Evolutionary conservation across 2,329 filamentous ascomycete genomes (phyloP), one percentile per base, ranked within the genome.

Genomic region (Diaporthe sp.): DNA sequence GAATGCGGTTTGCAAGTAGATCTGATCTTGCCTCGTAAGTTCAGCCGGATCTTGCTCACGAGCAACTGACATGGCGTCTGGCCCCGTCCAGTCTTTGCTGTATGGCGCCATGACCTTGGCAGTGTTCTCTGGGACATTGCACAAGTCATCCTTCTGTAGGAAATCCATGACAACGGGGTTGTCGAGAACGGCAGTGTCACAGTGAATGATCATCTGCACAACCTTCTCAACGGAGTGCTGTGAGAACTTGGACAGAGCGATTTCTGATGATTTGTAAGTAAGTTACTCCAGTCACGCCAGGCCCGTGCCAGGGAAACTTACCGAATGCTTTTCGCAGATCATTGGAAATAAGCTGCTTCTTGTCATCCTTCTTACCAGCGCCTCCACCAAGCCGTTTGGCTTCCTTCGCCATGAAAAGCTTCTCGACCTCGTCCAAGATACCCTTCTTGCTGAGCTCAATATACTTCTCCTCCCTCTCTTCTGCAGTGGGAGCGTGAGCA

Each of bases 151-250:
- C 82, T 95, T 94, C 83, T 96, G 94, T 80, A 98, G 84, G 85
- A 99, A 99, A 60, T 98, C 96, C 95, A 99, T 98, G 74, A 98
- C 94, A 25, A 98, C 96, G 76, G 88, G 87, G 81, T 98, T 98
- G 79, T 98, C 94, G 75, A 98, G 86, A 46, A 98, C 93, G 39
- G 97, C 95, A 73, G 89, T 90, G 83, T 98, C 97, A 83, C 97
- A 98, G 82, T 98, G 96, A 78, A 99, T 97, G 79, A 99, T 94
- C 93, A 96, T 97, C 78, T 94, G 93, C 34, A 95, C 93, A 80
- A 99, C 88, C 79, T 95, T 96, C 34, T 98, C 95, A 25, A 95
- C 92, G 53, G 95, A 89, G 75, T 92, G 88, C 76, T 94, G 91
- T n/a, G 95, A 97, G 84, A 97, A 98, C 83, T 98, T 98, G 83